phyloP scores from a whole-genome alignment of 2,329 filamentous ascomycete genomes.

The Phoma sp. region DNA sequence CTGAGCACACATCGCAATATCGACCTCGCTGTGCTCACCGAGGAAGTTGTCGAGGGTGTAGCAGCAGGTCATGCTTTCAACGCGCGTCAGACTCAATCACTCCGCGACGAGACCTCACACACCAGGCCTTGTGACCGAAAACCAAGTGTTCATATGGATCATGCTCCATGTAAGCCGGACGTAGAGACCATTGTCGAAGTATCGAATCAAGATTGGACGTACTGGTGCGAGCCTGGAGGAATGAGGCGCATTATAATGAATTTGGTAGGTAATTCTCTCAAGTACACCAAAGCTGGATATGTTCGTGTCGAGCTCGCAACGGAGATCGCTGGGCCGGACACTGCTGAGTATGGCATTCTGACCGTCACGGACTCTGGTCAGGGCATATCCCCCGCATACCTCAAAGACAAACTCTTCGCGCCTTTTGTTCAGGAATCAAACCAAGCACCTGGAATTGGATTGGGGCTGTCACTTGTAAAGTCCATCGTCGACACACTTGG shows the following conservation, averaged over 20 bases:
- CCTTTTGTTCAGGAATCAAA: slow-evolving; percentile 32
- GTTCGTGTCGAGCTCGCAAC: slow-evolving; percentile 34
- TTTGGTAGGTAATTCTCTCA: slow-evolving; percentile 32
- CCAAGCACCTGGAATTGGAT: slow-evolving; percentile 26
- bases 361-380: slow-evolving; percentile 31
- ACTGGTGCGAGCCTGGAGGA: slow-evolving; percentile 19
- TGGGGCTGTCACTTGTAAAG: slow-evolving; percentile 30
- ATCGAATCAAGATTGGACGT: slow-evolving; percentile 46
- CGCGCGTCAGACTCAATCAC: slow-evolving; percentile 22
- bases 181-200: slow-evolving; percentile 56
- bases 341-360: slow-evolving; percentile 40
- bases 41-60: slow-evolving; percentile 61
- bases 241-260: slow-evolving; percentile 33
- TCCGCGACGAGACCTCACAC: not conserved
- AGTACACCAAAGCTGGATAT: slow-evolving; percentile 25
- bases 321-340: slow-evolving; percentile 52
- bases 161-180: slow-evolving; percentile 17
- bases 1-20: slow-evolving; percentile 45
- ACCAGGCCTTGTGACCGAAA: not conserved
- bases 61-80: slow-evolving; percentile 54
- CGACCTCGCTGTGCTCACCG: slow-evolving; percentile 55
- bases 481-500: slow-evolving; percentile 22
- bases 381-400: slow-evolving; percentile 29
- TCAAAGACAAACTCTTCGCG: slow-evolving; percentile 24
- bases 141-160: not conserved